Percentiles rank a stretch among this genome's conserved stretches.
Conservation (phyloP, 345 rosid genomes). For the Melaleuca quinquenervia region DNA sequence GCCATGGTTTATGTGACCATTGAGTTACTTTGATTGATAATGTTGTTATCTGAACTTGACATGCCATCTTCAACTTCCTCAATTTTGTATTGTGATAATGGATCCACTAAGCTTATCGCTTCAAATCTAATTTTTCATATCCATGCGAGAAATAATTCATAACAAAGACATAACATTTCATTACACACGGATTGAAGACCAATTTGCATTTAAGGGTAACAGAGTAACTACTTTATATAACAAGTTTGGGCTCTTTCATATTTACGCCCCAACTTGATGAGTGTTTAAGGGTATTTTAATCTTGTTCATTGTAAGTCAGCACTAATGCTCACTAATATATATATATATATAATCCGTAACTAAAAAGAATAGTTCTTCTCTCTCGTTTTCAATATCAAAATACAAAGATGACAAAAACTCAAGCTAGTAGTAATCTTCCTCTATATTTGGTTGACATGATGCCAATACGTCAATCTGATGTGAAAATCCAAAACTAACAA, state of each 20-base stretch:
- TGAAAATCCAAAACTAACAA: neutral
- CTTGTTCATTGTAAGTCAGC: too few relatives aligned
- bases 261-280: too few relatives aligned
- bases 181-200: neutral
- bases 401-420: neutral
- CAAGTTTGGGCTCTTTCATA: too few relatives aligned
- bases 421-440: neutral
- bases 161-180: neutral
- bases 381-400: neutral
- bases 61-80: neutral
- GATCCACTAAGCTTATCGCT: neutral
- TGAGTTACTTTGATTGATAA: neutral
- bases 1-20: neutral
- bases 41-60: neutral
- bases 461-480: neutral
- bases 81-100: neutral
- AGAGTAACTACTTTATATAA: too few relatives aligned
- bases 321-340: too few relatives aligned
- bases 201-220: neutral
- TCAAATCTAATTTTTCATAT: neutral
- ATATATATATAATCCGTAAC: too few relatives aligned
- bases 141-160: neutral
- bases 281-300: too few relatives aligned
- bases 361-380: too few relatives aligned
- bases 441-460: neutral